These are phyloP conservation scores for Rhodomyrtus tomentosa DNA, from an alignment of 345 rosid species.

Conservation along the genomic window DNA sequence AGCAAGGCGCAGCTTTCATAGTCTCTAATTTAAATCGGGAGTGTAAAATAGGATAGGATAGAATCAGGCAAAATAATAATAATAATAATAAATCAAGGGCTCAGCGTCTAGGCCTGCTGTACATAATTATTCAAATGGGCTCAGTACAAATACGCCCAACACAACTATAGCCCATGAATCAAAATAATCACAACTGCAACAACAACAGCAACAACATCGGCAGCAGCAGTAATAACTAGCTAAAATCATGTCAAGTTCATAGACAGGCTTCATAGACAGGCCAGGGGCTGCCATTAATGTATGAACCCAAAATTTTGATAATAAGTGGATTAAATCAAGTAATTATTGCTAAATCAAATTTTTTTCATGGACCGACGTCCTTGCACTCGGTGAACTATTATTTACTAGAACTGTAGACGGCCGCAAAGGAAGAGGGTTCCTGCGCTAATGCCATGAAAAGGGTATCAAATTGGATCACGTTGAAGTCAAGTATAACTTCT, in stretches of 20 bases:
- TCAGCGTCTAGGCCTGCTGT: not conserved
- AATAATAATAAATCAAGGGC: not conserved
- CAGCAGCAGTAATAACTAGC: not conserved
- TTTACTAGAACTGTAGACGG: not conserved
- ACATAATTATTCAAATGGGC: not conserved
- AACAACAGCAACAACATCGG: not conserved
- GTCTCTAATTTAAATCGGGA: not conserved
- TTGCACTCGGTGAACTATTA: not conserved
- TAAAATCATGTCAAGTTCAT: not conserved
- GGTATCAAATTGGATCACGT: not conserved
- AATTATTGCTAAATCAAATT: not conserved
- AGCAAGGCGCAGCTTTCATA: not conserved
- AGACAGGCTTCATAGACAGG: not conserved
- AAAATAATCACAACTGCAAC: not conserved
- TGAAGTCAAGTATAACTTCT: not conserved
- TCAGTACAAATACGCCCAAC: not conserved
- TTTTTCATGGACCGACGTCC: not conserved
- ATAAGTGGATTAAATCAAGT: not conserved
- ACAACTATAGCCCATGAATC: not conserved
- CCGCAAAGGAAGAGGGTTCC: not conserved
- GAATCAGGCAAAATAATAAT: too few relatives aligned
- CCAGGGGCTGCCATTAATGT: not conserved
- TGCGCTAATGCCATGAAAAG: not conserved
- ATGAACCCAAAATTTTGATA: not conserved
- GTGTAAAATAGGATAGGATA: not conserved